These are phyloP conservation scores for Rosa chinensis DNA, from an alignment of 306 rosid genomes.

Conservation along the genomic window DNA sequence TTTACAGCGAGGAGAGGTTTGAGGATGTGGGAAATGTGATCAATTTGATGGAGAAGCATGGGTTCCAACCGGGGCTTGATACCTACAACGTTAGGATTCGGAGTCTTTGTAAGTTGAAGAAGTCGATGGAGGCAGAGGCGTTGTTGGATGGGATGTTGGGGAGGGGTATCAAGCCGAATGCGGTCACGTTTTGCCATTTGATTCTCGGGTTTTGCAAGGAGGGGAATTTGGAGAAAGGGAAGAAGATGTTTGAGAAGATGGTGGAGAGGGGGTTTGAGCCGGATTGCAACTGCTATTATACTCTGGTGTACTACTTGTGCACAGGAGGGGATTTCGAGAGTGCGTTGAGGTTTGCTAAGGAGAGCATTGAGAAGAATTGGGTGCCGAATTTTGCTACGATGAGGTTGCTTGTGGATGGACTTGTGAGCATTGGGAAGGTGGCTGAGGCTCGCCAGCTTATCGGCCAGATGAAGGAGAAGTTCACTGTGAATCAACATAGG, in stretches of 20 bases:
- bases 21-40: slow-evolving; percentile 71
- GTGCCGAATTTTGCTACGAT: slow-evolving; percentile 59
- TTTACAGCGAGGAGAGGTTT: slow-evolving; percentile 57
- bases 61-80: slow-evolving; percentile 33
- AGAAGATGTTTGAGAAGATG: slow-evolving; percentile 57
- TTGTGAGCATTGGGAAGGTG: slow-evolving; percentile 49
- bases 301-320: slow-evolving; percentile 51
- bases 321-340: slow-evolving; percentile 51
- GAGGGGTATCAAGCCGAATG: slow-evolving; percentile 58
- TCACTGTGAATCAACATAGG: slow-evolving; percentile 41
- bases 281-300: slow-evolving; percentile 48
- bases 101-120: slow-evolving; percentile 73
- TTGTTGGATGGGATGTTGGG: slow-evolving; percentile 60
- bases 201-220: slow-evolving; percentile 72
- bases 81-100: slow-evolving; percentile 70
- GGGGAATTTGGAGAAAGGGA: slow-evolving; percentile 63
- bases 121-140: slow-evolving; percentile 62
- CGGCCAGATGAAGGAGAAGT: slow-evolving; percentile 61
- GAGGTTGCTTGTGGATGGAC: slow-evolving; percentile 73
- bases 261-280: slow-evolving; percentile 45
- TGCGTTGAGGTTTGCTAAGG: slow-evolving; percentile 46
- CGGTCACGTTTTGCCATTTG: slow-evolving; percentile 51
- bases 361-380: slow-evolving; percentile 71
- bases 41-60: slow-evolving; percentile 58
- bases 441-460: slow-evolving; percentile 60